Conservation (phyloP, 2,329 filamentous ascomycete species). For the Lasiodiplodia citricola region DNA sequence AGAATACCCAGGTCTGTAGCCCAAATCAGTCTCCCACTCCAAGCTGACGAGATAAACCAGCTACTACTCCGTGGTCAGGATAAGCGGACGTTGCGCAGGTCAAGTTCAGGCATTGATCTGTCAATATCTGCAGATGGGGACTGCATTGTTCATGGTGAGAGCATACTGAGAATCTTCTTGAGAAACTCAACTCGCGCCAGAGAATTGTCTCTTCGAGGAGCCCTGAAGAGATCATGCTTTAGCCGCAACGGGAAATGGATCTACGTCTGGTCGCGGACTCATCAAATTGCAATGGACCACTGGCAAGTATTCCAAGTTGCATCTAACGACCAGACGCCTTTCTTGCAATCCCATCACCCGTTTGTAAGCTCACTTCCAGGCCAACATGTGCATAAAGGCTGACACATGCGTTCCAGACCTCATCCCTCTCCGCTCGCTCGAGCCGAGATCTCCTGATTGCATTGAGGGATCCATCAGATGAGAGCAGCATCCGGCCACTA, state of each 20-base stretch:
- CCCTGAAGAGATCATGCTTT: not conserved
- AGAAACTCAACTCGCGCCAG: not conserved
- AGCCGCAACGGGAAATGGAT: slow-evolving; percentile 13
- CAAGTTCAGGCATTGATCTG: not conserved
- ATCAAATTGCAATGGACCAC: not conserved
- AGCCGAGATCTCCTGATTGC: not conserved
- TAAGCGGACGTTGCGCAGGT: not conserved
- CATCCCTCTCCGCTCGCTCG: not conserved
- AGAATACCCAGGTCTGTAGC: not conserved
- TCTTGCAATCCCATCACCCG: not conserved
- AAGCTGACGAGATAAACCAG: not conserved
- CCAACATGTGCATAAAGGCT: not conserved
- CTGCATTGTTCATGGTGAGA: not conserved
- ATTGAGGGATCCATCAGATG: not conserved
- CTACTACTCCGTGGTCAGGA: not conserved
- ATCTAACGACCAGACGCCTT: not conserved
- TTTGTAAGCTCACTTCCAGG: not conserved
- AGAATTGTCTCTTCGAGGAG: not conserved
- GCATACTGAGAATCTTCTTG: not conserved
- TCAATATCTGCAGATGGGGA: slow-evolving; percentile 4
- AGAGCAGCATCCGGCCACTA: not conserved
- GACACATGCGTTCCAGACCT: not conserved
- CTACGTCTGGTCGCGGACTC: slow-evolving; percentile 1
- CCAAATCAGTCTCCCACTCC: no score
- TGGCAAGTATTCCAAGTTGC: not conserved